phyloP scores from a whole-genome alignment of 768 basidiomycete genomes.

The Hygrophorus pudorinus region DNA sequence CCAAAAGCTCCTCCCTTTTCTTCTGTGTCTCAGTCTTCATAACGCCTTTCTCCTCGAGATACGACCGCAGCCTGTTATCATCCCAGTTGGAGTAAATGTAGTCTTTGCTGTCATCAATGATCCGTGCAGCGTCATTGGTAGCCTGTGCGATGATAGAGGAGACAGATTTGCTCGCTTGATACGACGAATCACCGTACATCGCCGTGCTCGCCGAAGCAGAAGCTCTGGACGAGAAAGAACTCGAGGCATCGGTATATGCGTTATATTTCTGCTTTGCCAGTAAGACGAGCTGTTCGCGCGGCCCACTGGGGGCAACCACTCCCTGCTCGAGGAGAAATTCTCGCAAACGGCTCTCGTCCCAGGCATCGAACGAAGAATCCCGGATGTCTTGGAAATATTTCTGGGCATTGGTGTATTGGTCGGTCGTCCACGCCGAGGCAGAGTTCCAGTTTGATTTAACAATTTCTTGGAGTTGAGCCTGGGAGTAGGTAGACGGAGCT shows the following conservation, averaged over 20 bases:
- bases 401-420: slow-evolving; percentile 57
- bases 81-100: slow-evolving; percentile 89
- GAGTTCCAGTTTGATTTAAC: slow-evolving; percentile 57
- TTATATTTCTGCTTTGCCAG: slow-evolving; percentile 66
- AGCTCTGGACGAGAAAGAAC: slow-evolving; percentile 31
- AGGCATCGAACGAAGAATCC: slow-evolving; percentile 59
- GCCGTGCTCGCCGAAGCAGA: slow-evolving; percentile 35
- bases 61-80: slow-evolving; percentile 60
- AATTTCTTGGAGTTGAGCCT: slow-evolving; percentile 30
- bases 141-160: slow-evolving; percentile 40
- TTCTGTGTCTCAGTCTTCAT: slow-evolving; percentile 51
- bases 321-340: slow-evolving; percentile 83
- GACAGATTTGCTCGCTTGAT: slow-evolving; percentile 29
- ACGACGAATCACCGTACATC: slow-evolving; percentile 34
- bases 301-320: slow-evolving; percentile 70
- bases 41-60: slow-evolving; percentile 67
- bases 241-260: slow-evolving; percentile 50
- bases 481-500: slow-evolving; percentile 34
- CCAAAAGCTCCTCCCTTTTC: slow-evolving; percentile 57
- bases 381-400: slow-evolving; percentile 48
- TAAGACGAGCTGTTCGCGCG: slow-evolving; percentile 68
- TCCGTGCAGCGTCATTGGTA: slow-evolving; percentile 36
- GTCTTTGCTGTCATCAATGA: slow-evolving; percentile 68
- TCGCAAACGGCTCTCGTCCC: slow-evolving; percentile 79
- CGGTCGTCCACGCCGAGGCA: slow-evolving; percentile 45